Conservation (phyloP, 768 basidiomycete species). For the Heimioporus sp. region DNA sequence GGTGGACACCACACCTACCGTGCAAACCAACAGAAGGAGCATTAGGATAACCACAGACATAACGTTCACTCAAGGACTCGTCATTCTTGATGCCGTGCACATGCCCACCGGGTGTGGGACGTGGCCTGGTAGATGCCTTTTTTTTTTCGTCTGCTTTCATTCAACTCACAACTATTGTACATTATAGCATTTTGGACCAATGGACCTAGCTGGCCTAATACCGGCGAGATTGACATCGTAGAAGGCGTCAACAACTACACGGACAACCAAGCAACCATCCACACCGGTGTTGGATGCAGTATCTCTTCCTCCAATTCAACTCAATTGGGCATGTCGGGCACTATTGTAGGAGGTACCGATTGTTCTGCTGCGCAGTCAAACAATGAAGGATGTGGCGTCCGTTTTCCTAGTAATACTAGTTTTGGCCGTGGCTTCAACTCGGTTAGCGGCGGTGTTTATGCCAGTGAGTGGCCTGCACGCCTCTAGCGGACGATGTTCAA, state of each 20-base stretch:
- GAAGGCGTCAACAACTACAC: slow-evolving; percentile 84
- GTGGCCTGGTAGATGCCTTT: slow-evolving; percentile 56
- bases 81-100: slow-evolving; percentile 82
- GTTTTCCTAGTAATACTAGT: slow-evolving; percentile 54
- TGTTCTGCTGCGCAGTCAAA: slow-evolving; percentile 68
- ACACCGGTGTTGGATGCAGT: slow-evolving; percentile 70
- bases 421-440: slow-evolving; percentile 87
- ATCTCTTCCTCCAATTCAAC: slow-evolving; percentile 49
- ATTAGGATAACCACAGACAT: slow-evolving; percentile 71
- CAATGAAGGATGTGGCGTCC: slow-evolving; percentile 82
- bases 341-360: slow-evolving; percentile 65
- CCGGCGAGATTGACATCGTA: slow-evolving; percentile 81
- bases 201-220: slow-evolving; percentile 44
- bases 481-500: not conserved
- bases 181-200: slow-evolving; percentile 47
- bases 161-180: not conserved
- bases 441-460: slow-evolving; percentile 87
- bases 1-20: slow-evolving; percentile 78
- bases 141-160: not conserved
- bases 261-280: slow-evolving; percentile 79
- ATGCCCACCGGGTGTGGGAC: slow-evolving; percentile 90
- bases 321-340: slow-evolving; percentile 56
- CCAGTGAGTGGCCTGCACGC: slow-evolving; percentile 54
- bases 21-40: slow-evolving; percentile 67
- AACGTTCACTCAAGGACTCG: slow-evolving; percentile 61